Percentiles rank a stretch among this genome's conserved stretches.
These are phyloP conservation scores for Plantago major DNA, from an alignment of 257 asterid species.

Conservation along the genomic window DNA sequence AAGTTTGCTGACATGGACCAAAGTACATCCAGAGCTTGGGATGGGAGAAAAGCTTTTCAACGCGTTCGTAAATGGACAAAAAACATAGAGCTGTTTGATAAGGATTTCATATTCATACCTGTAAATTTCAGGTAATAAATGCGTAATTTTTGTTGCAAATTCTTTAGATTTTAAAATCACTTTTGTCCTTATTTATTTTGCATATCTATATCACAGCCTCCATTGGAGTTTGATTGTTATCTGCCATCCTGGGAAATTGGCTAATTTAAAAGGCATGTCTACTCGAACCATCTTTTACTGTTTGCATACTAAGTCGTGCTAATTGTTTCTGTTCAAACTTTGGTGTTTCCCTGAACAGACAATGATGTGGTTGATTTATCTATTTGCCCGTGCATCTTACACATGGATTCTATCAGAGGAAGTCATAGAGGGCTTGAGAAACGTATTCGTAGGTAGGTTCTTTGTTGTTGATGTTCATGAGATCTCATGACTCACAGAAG, in stretches of 20 bases:
- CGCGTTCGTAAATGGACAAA: conserved; percentile 85
- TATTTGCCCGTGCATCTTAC: conserved; percentile 69
- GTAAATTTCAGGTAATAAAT: conserved; percentile 77
- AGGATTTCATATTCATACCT: conserved; percentile 79
- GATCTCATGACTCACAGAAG: conserved; percentile 6
- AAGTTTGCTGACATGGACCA: conserved; percentile 61
- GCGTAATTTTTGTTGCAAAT: conserved; percentile 16
- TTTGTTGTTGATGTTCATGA: conserved; percentile 18
- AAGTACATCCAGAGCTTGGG: conserved; percentile 38
- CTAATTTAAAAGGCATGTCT: conserved; percentile 43
- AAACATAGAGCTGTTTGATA: conserved; percentile 67
- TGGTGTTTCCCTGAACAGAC: conserved; percentile 38
- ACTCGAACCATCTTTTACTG: conserved; percentile 10
- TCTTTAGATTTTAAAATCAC: conserved; percentile 17
- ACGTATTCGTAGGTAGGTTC: conserved; percentile 56
- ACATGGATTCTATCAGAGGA: conserved; percentile 87
- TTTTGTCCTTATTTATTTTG: conserved; percentile 21
- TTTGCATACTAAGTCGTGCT: conserved; percentile 16
- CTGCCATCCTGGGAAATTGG: conserved; percentile 86
- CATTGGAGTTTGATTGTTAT: conserved; percentile 97
- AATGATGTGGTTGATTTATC: conserved; percentile 34
- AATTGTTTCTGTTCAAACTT: conserved; percentile 21
- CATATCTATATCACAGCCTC: conserved; percentile 43
- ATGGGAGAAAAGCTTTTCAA: conserved; percentile 59
- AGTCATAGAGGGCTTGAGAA: conserved; percentile 62